Conservation (phyloP, 371 early-diverging fungal species). For the Mucor lusitanicus region DNA sequence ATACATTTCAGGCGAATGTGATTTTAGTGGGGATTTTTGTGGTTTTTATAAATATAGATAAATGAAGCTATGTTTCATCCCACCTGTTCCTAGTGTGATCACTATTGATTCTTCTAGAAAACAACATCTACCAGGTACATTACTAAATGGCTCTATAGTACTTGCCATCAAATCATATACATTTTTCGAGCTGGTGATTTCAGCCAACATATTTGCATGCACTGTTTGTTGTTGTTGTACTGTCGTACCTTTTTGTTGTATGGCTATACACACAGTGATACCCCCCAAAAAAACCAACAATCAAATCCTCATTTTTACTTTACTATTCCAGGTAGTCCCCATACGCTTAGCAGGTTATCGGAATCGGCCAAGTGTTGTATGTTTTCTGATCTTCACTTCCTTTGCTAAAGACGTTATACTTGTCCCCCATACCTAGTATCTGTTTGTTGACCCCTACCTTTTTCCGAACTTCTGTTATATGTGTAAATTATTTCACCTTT, state of each 20-base stretch:
- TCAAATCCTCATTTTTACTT: conserved; percentile 4
- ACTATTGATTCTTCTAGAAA: too few relatives aligned
- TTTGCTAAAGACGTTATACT: not conserved
- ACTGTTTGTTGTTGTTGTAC: not conserved
- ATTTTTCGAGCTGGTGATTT: too few relatives aligned
- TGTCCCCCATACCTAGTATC: not conserved
- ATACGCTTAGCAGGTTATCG: conserved; percentile 2
- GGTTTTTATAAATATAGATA: not conserved
- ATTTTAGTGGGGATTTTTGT: not conserved
- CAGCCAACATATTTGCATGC: not conserved
- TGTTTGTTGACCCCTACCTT: not conserved
- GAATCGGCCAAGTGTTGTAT: not conserved
- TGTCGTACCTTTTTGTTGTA: conserved; percentile 1
- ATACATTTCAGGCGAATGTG: not conserved
- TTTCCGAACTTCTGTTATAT: conserved; percentile 4
- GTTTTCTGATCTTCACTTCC: not conserved
- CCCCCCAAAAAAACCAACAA: not conserved
- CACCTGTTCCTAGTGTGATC: too few relatives aligned
- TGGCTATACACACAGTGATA: not conserved
- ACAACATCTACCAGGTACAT: too few relatives aligned
- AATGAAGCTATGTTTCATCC: not conserved
- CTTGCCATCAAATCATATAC: too few relatives aligned
- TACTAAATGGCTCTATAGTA: too few relatives aligned
- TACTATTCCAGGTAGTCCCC: conserved; percentile 3
- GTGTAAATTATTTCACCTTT: not conserved